Conservation (phyloP, 2,329 filamentous ascomycete genomes). For the Thyridium curvatum region DNA sequence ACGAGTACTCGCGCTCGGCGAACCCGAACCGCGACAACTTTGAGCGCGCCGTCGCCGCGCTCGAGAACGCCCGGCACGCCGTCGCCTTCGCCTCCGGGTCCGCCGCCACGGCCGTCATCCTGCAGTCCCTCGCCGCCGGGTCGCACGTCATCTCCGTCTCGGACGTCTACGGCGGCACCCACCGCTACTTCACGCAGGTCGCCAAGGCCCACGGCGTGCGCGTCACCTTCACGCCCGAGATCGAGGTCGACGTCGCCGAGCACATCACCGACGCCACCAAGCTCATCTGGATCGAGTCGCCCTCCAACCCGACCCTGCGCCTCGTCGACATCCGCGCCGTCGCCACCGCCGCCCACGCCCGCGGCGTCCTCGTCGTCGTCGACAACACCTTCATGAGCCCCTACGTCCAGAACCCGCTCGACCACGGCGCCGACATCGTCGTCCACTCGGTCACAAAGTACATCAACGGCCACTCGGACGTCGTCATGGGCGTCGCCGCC, state of each 20-base stretch:
- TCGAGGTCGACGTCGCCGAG: constrained; percentile 78
- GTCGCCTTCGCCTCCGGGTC: constrained; percentile 93
- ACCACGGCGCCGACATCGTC: constrained; percentile 93
- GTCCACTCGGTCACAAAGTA: constrained; percentile 98
- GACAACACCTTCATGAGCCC: constrained; percentile 98
- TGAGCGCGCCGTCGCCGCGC: constrained; percentile 80
- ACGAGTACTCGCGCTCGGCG: constrained; percentile 88
- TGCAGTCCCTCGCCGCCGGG: constrained; percentile 85
- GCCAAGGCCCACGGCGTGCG: constrained; percentile 89
- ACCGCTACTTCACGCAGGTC: constrained; percentile 98
- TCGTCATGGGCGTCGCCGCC: constrained; percentile 94
- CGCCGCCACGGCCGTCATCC: constrained; percentile 85
- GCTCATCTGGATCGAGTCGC: constrained; percentile 94
- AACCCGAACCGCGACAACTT: constrained; percentile 97
- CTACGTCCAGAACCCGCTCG: constrained; percentile 93
- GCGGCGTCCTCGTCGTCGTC: constrained; percentile 92
- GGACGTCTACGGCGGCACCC: constrained; percentile 96
- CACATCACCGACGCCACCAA: constrained; percentile 87
- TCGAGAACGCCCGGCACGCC: constrained; percentile 88
- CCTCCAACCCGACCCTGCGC: constrained; percentile 88
- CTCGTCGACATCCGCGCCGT: constrained; percentile 91
- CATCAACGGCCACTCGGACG: constrained; percentile 95
- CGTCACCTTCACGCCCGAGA: constrained; percentile 89
- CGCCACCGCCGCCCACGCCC: constrained; percentile 73
- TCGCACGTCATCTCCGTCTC: constrained; percentile 95